These are phyloP conservation scores for Adansonia gregorii DNA, from an alignment of 441 rosid genomes.

Conservation along the genomic window DNA sequence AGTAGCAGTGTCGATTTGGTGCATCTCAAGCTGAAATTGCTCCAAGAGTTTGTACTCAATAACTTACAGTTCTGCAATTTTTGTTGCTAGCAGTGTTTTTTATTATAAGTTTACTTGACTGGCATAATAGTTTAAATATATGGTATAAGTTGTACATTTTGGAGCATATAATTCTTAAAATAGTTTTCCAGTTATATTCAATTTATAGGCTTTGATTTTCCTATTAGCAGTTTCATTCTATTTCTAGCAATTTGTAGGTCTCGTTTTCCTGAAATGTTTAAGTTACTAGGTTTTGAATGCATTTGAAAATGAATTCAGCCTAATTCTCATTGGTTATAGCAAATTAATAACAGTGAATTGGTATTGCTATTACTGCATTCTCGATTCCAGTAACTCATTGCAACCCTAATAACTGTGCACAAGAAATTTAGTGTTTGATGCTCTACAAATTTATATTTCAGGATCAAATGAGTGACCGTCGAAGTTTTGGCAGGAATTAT, in stretches of 20 bases:
- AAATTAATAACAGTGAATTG: background rate
- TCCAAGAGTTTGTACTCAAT: background rate
- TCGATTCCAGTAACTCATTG: background rate
- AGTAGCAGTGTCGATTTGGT: constrained; percentile 20
- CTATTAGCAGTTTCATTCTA: background rate
- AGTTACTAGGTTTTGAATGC: constrained; percentile 3
- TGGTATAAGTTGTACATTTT: background rate
- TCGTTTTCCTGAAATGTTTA: constrained; percentile 3
- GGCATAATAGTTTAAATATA: background rate
- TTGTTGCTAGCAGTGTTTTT: background rate
- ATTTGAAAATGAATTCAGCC: background rate
- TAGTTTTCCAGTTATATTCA: background rate
- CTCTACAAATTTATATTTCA: constrained; percentile 37
- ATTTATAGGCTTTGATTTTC: background rate
- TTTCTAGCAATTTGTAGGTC: constrained; percentile 13
- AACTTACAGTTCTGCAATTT: background rate
- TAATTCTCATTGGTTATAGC: background rate
- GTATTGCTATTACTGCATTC: background rate
- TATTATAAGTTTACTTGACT: constrained; percentile 3
- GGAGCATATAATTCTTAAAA: background rate
- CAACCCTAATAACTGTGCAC: background rate
- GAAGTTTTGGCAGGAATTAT: constrained; percentile 59
- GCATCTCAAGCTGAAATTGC: constrained; percentile 14
- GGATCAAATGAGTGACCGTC: constrained; percentile 58
- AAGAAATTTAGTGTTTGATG: constrained; percentile 11